Evolutionary conservation across 257 asterid species (phyloP).

Genomic region (Plantago ovata): DNA sequence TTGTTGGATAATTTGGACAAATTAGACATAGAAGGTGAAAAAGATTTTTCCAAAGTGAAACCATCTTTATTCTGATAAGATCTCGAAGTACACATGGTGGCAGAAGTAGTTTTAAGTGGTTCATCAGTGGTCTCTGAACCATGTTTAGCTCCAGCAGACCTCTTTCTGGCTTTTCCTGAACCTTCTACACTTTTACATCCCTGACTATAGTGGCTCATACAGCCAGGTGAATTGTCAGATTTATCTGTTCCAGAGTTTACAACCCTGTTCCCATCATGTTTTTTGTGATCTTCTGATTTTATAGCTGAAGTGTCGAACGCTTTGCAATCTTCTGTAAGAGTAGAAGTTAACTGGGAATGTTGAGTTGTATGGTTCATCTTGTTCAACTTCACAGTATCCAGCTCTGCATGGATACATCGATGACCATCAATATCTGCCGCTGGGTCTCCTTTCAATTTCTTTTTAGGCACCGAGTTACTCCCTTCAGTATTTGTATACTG

Average conservation of each 20-base stretch:
- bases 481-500: constrained; percentile 36
- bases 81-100: constrained; percentile 33
- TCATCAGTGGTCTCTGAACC: constrained; percentile 46
- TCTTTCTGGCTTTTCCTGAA: constrained; percentile 42
- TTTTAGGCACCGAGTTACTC: constrained; percentile 39
- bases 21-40: constrained; percentile 34
- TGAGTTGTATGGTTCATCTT: constrained; percentile 28
- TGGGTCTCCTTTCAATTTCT: constrained; percentile 40
- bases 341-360: constrained; percentile 32
- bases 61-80: constrained; percentile 46
- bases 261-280: constrained; percentile 35
- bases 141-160: constrained; percentile 36
- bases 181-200: constrained; percentile 47
- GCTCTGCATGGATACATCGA: constrained; percentile 27
- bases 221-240: constrained; percentile 37
- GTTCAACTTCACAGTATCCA: constrained; percentile 32
- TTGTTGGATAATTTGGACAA: constrained; percentile 44
- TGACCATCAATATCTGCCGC: constrained; percentile 34
- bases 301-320: constrained; percentile 26
- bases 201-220: constrained; percentile 33
- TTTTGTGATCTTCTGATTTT: constrained; percentile 34
- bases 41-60: constrained; percentile 41
- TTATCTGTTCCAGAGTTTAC: constrained; percentile 31
- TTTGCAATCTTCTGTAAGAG: constrained; percentile 37
- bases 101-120: constrained; percentile 34